Evolutionary conservation across 2,329 filamentous ascomycete genomes (phyloP).

Genomic region (Colletotrichum simmondsii): DNA sequence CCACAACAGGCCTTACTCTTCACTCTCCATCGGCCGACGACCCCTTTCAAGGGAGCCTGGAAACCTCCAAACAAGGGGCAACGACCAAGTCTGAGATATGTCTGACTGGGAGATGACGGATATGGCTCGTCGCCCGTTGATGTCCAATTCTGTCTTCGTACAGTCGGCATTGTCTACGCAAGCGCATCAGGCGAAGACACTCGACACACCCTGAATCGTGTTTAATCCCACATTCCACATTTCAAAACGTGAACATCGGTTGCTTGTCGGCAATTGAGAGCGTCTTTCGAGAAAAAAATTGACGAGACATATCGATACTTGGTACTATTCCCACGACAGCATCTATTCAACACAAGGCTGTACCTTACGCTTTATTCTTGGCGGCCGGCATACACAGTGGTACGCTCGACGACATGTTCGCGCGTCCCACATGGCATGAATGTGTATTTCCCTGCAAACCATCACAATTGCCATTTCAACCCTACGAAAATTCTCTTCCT

Average conservation of each 20-base stretch:
- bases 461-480: neutral
- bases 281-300: neutral
- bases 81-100: constrained; percentile 14
- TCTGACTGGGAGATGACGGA: constrained; percentile 6
- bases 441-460: neutral
- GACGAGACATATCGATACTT: neutral
- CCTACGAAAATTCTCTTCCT: constrained; percentile 1
- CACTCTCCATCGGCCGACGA: constrained; percentile 15
- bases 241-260: neutral
- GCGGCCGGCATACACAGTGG: neutral
- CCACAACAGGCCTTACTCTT: constrained; percentile 1
- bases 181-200: constrained; percentile 19
- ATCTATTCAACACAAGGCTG: neutral
- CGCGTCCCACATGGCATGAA: constrained; percentile 16
- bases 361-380: neutral
- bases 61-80: constrained; percentile 18
- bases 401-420: neutral
- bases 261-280: neutral
- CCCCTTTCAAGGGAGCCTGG: constrained; percentile 24
- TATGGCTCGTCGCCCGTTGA: neutral
- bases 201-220: neutral
- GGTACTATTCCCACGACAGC: neutral
- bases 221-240: constrained; percentile 1
- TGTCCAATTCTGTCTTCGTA: neutral
- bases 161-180: neutral